phyloP scores from a whole-genome alignment of 1,284 basidiomycete genomes.

The Sporisorium reilianum region DNA sequence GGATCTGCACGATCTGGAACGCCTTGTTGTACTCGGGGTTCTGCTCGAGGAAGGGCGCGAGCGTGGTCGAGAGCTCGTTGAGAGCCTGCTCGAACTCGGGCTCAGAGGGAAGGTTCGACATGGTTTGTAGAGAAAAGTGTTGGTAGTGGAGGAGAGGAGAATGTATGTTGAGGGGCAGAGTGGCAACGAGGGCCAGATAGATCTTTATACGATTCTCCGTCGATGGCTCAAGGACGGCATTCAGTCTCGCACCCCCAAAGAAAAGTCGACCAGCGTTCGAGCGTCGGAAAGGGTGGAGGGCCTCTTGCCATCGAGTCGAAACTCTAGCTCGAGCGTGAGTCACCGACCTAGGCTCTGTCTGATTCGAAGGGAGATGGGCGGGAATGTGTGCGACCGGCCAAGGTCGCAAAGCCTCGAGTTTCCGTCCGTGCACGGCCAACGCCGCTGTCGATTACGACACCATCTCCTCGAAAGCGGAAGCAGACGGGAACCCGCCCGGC shows the following conservation, averaged over 20 bases:
- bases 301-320: no score
- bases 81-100: constrained; percentile 77
- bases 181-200: not conserved
- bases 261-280: no score
- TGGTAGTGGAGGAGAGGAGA: not conserved
- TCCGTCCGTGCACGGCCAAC: not conserved
- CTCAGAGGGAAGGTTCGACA: constrained; percentile 71
- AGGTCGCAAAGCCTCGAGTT: not conserved
- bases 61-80: constrained; percentile 77
- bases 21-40: constrained; percentile 81
- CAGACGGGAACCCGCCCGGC: constrained; percentile 25
- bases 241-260: no score
- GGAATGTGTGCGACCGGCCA: not conserved
- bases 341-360: not conserved
- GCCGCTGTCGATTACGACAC: constrained; percentile 34
- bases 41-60: constrained; percentile 78
- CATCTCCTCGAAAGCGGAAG: constrained; percentile 5
- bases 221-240: not conserved
- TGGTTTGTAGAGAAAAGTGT: constrained; percentile 4
- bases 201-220: not conserved
- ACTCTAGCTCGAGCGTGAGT: no score
- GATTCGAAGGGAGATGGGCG: constrained; percentile 5
- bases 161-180: not conserved
- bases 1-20: constrained; percentile 79
- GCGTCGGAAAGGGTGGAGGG: constrained; percentile 10